Percentiles rank a stretch among this genome's conserved stretches.
Conservation (phyloP, 1,139 yeast genomes). For the Blastobotrys persicus region DNA sequence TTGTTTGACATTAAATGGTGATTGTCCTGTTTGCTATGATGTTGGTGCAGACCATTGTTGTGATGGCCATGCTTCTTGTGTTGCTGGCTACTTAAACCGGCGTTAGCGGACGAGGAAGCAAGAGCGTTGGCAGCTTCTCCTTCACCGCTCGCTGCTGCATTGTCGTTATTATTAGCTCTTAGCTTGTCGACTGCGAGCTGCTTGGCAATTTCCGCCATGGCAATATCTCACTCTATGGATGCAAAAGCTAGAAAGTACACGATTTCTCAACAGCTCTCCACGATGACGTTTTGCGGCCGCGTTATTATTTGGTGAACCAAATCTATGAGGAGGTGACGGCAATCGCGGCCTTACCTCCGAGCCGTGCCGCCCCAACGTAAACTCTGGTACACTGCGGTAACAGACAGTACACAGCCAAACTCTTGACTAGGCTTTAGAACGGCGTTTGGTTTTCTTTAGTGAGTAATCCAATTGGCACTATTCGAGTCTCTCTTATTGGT, state of each 20-base stretch:
- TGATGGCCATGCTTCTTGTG: constrained; percentile 9
- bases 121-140: background rate
- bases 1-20: constrained; percentile 22
- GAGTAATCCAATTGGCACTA: no score
- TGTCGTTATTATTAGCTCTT: constrained; percentile 3
- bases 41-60: constrained; percentile 13
- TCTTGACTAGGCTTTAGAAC: no score
- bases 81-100: no score
- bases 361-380: background rate
- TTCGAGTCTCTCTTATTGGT: no score
- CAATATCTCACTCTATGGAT: background rate
- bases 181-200: constrained; percentile 16
- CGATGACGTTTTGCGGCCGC: background rate
- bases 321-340: no score
- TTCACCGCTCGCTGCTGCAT: background rate
- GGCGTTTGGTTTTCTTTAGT: no score
- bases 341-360: background rate
- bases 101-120: background rate
- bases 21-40: constrained; percentile 27
- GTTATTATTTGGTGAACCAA: background rate
- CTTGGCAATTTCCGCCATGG: constrained; percentile 18
- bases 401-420: no score
- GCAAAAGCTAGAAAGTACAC: background rate
- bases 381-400: background rate
- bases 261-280: constrained; percentile 1